phyloP scores from a whole-genome alignment of 2,329 filamentous ascomycete species.

The Fusarium sp. region DNA sequence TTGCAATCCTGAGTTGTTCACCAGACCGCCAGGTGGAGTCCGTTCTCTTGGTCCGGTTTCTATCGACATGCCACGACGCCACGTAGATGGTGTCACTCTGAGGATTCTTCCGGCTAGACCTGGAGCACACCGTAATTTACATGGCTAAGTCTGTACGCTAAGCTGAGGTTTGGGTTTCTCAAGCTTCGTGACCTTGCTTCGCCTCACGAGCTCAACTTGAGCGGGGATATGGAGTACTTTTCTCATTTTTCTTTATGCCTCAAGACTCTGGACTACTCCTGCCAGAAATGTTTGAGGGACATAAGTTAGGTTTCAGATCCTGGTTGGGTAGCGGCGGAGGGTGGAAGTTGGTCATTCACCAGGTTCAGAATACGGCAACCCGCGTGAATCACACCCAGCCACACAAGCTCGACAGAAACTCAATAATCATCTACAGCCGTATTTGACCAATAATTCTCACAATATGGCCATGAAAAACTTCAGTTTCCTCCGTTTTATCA shows the following conservation, averaged over 20 bases:
- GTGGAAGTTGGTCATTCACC: background rate
- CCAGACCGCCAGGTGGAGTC: constrained; percentile 31
- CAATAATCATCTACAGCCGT: background rate
- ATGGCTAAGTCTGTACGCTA: background rate
- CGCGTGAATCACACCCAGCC: background rate
- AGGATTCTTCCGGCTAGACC: constrained; percentile 4
- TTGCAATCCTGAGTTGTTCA: background rate
- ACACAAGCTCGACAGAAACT: background rate
- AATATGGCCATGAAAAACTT: background rate
- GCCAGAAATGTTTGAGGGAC: background rate
- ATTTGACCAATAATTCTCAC: background rate
- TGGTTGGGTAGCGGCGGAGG: background rate
- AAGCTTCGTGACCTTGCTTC: background rate
- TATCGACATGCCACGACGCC: background rate
- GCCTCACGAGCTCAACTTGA: background rate
- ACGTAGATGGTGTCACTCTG: constrained; percentile 5
- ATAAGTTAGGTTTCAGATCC: background rate
- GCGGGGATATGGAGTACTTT: background rate
- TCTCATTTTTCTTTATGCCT: background rate
- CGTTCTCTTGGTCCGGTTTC: constrained; percentile 4
- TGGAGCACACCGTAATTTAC: constrained; percentile 27
- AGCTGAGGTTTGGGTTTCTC: background rate
- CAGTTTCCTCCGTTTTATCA: background rate
- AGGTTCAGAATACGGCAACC: background rate
- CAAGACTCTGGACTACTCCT: background rate